These are phyloP conservation scores for Aschersonia sp. DNA, from an alignment of 2,329 filamentous ascomycete species.

Conservation along the genomic window DNA sequence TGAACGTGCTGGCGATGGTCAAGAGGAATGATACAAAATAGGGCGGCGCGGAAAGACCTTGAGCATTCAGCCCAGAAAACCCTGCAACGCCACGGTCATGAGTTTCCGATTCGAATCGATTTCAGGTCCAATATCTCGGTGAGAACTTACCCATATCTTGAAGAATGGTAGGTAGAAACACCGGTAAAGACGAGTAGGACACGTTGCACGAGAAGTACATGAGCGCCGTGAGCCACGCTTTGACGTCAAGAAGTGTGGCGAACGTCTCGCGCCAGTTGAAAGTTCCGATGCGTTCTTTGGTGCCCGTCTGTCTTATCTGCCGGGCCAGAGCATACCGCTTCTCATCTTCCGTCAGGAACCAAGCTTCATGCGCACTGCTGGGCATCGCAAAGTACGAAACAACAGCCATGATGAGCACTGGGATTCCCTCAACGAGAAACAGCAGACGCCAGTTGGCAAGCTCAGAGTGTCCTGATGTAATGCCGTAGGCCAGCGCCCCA, in stretches of 20 bases:
- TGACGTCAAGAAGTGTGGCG: constrained; percentile 16
- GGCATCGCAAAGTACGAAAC: constrained; percentile 15
- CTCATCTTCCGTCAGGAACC: constrained; percentile 8
- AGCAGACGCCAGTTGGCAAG: constrained; percentile 51
- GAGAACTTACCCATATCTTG: constrained; percentile 6
- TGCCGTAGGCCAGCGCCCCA: constrained; percentile 49
- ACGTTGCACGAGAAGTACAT: constrained; percentile 10
- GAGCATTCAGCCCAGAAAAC: constrained; percentile 7
- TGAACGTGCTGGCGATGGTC: constrained; percentile 5
- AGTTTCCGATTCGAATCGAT: too few species aligned
- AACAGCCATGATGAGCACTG: constrained; percentile 16
- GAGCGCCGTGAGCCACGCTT: constrained; percentile 15
- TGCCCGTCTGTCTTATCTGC: constrained; percentile 3
- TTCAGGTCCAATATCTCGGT: too few species aligned
- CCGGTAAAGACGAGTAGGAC: constrained; percentile 16
- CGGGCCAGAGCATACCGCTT: constrained; percentile 5
- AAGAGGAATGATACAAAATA: constrained; percentile 7
- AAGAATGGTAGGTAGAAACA: constrained; percentile 9
- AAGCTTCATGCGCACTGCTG: constrained; percentile 3
- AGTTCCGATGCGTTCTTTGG: background rate
- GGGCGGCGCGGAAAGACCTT: constrained; percentile 9
- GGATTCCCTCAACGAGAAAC: constrained; percentile 37
- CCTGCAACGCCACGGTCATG: constrained; percentile 1
- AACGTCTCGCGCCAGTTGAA: constrained; percentile 13
- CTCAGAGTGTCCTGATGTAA: constrained; percentile 39